A percentile compares a stretch with the other conserved stretches of the same genome.
Conservation (phyloP, 345 rosid species). For the Theobroma cacao region DNA sequence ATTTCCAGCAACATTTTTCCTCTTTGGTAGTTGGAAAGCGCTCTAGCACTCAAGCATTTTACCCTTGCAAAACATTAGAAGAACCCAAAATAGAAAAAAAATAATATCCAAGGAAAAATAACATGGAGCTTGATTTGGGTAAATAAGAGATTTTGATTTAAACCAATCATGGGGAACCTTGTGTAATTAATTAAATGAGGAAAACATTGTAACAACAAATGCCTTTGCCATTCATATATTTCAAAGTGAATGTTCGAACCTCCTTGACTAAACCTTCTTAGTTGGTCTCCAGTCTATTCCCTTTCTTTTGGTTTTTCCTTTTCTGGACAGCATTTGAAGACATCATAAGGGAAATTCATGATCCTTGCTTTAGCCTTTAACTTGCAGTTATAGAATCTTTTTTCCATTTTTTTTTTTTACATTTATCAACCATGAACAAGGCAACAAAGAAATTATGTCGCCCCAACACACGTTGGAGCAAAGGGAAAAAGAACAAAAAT, state of each 20-base stretch:
- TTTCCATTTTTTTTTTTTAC: not conserved
- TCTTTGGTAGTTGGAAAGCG: too few relatives aligned
- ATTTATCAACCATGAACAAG: not conserved
- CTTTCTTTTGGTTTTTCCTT: not conserved
- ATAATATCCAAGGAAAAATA: too few relatives aligned
- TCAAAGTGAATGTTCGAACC: not conserved
- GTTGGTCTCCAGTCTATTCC: not conserved
- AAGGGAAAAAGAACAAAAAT: not conserved
- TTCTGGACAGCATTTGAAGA: not conserved
- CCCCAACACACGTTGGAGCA: not conserved
- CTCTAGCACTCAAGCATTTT: too few relatives aligned
- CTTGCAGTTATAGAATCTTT: not conserved
- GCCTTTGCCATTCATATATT: not conserved
- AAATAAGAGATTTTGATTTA: not conserved
- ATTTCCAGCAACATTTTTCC: too few relatives aligned
- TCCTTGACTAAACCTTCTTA: not conserved
- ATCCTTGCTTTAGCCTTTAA: not conserved
- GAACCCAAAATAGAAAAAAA: too few relatives aligned
- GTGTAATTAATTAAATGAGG: not conserved
- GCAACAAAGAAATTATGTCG: not conserved
- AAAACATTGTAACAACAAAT: not conserved
- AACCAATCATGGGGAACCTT: not conserved
- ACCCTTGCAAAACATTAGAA: too few relatives aligned
- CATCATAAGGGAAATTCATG: not conserved
- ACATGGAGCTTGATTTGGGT: not conserved